Percentiles rank a stretch among this genome's conserved stretches.
Conservation (phyloP, 352 stramenopile species). For the Globisporangium mamillatum region DNA sequence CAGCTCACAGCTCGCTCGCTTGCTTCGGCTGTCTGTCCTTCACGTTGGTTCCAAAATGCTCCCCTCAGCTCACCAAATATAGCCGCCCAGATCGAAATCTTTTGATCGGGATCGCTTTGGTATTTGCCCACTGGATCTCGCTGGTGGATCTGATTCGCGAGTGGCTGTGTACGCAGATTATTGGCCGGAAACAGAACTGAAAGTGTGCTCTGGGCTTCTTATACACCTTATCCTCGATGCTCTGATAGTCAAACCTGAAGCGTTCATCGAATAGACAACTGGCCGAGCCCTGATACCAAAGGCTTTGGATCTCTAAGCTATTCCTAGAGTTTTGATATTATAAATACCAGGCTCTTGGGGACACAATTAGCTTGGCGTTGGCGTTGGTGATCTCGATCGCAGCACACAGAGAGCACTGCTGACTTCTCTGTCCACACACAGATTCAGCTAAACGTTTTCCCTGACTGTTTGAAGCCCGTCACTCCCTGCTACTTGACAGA, state of each 20-base stretch:
- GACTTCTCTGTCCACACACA: neutral
- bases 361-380: neutral
- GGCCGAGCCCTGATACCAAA: neutral
- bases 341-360: neutral
- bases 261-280: neutral
- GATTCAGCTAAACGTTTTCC: too few species aligned
- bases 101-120: neutral
- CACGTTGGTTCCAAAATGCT: neutral
- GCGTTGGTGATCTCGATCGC: neutral
- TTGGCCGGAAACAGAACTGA: neutral
- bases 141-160: neutral
- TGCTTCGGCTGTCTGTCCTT: neutral
- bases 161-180: neutral
- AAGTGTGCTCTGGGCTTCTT: neutral
- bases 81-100: neutral
- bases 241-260: neutral
- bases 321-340: neutral
- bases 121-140: neutral
- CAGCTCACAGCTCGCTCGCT: neutral
- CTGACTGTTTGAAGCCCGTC: too few species aligned
- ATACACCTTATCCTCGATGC: neutral
- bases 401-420: neutral
- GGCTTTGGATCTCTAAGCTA: neutral
- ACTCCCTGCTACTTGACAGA: too few species aligned
- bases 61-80: constrained; percentile 1